These are phyloP conservation scores for Achaetomium macrosporum DNA, from an alignment of 2,329 filamentous ascomycete genomes.

Conservation along the genomic window DNA sequence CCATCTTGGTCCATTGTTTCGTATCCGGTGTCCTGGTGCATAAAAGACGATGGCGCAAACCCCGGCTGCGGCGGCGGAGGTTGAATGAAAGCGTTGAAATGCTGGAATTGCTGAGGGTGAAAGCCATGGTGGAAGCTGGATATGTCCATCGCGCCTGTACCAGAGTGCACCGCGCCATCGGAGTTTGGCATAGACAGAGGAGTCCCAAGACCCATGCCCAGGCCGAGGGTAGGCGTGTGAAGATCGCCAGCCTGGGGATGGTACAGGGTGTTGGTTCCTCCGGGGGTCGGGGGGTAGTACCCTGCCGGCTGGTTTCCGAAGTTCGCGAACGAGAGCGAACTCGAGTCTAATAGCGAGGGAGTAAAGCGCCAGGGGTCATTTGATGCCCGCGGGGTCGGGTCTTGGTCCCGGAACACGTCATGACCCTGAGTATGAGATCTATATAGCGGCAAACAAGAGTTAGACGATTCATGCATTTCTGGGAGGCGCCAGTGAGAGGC, in stretches of 20 bases:
- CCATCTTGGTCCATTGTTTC: slow-evolving; percentile 73
- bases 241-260: slow-evolving; percentile 80
- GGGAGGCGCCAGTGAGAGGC: background rate
- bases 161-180: slow-evolving; percentile 57
- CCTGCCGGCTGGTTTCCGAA: slow-evolving; percentile 75
- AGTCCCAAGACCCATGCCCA: slow-evolving; percentile 72
- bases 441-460: background rate
- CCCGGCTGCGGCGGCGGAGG: slow-evolving; percentile 49
- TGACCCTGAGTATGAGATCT: slow-evolving; percentile 43
- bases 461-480: background rate
- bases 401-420: slow-evolving; percentile 58
- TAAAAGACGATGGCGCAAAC: slow-evolving; percentile 73
- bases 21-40: slow-evolving; percentile 74
- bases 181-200: slow-evolving; percentile 74
- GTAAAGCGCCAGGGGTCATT: slow-evolving; percentile 85
- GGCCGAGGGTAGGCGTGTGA: slow-evolving; percentile 70
- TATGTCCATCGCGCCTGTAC: slow-evolving; percentile 57
- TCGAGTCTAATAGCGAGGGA: slow-evolving; percentile 80
- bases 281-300: slow-evolving; percentile 85
- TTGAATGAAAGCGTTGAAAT: slow-evolving; percentile 67
- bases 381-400: slow-evolving; percentile 73
- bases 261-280: slow-evolving; percentile 72
- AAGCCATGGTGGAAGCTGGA: slow-evolving; percentile 54
- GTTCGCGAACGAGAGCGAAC: slow-evolving; percentile 70
- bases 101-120: slow-evolving; percentile 55